Evolutionary conservation across 257 asterid genomes (phyloP).

Genomic region (Jaltomata sinuosa): DNA sequence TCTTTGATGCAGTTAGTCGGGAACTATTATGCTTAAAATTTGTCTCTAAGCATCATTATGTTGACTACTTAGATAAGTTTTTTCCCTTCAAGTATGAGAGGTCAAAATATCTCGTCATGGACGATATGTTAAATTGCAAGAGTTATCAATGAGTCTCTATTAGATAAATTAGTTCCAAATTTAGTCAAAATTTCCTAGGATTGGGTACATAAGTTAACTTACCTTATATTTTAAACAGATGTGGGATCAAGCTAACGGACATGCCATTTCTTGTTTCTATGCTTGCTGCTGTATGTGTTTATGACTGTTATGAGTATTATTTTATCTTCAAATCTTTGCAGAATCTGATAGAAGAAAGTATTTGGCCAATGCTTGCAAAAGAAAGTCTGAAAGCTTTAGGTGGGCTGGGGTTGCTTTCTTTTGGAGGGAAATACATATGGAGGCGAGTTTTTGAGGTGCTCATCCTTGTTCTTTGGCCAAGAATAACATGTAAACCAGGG

Average conservation of each 20-base stretch:
- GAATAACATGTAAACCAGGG: background rate
- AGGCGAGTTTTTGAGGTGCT: conserved; percentile 94
- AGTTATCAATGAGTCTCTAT: background rate
- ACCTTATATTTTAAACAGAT: background rate
- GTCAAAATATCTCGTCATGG: background rate
- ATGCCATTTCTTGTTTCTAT: background rate
- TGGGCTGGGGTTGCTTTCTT: conserved; percentile 89
- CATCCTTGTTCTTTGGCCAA: conserved; percentile 3
- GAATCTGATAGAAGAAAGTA: conserved; percentile 69
- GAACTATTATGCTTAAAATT: background rate
- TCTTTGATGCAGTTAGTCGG: background rate
- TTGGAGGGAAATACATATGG: conserved; percentile 82
- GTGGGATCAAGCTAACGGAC: background rate
- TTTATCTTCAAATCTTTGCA: conserved; percentile 26
- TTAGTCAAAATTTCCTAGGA: background rate
- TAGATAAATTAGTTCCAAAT: background rate
- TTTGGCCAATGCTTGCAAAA: conserved; percentile 83
- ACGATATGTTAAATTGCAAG: background rate
- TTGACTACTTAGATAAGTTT: background rate
- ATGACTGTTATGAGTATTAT: background rate
- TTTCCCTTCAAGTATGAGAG: background rate
- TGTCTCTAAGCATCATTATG: background rate
- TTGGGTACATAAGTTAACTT: background rate
- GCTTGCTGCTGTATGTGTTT: conserved; percentile 4
- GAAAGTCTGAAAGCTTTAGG: conserved; percentile 90